Percentiles rank a stretch among this genome's conserved stretches.
Conservation (phyloP, 1,284 basidiomycete genomes). For the Irpex sp. region DNA sequence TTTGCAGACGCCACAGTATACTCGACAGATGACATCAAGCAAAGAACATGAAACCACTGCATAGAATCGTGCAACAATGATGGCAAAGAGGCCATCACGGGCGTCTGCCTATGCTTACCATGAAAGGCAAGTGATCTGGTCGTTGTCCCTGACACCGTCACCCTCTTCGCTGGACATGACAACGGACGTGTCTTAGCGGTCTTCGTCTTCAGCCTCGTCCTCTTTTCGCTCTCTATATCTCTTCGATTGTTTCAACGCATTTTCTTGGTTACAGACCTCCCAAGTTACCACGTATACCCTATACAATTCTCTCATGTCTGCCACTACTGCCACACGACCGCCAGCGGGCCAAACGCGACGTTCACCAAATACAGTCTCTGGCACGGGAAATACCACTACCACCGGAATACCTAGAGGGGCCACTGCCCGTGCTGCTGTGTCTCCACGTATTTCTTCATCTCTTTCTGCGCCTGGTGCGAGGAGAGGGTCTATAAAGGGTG, state of each 20-base stretch:
- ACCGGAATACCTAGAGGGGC: constrained; percentile 33
- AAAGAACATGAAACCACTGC: neutral
- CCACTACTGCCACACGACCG: constrained; percentile 33
- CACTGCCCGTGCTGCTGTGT: constrained; percentile 36
- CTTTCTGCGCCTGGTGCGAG: constrained; percentile 34
- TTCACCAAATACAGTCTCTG: constrained; percentile 23
- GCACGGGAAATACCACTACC: constrained; percentile 18
- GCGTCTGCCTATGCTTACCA: neutral
- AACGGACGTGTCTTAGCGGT: constrained; percentile 8
- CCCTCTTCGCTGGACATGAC: constrained; percentile 16
- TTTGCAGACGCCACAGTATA: neutral
- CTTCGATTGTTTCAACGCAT: neutral
- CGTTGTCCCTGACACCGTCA: constrained; percentile 1
- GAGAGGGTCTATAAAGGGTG: constrained; percentile 44
- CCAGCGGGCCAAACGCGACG: constrained; percentile 42
- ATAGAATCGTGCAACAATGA: neutral
- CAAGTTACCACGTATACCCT: constrained; percentile 15
- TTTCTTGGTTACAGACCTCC: constrained; percentile 9
- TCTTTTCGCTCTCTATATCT: neutral
- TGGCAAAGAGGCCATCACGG: neutral
- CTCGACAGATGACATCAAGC: neutral
- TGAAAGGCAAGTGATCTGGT: constrained; percentile 1
- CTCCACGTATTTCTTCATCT: constrained; percentile 30
- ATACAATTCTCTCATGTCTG: constrained; percentile 20
- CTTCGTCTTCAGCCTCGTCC: neutral